Percentiles rank a stretch among this genome's conserved stretches.
These are phyloP conservation scores for Periconia macrospinosa DNA, from an alignment of 2,329 filamentous ascomycete species.

Conservation along the genomic window DNA sequence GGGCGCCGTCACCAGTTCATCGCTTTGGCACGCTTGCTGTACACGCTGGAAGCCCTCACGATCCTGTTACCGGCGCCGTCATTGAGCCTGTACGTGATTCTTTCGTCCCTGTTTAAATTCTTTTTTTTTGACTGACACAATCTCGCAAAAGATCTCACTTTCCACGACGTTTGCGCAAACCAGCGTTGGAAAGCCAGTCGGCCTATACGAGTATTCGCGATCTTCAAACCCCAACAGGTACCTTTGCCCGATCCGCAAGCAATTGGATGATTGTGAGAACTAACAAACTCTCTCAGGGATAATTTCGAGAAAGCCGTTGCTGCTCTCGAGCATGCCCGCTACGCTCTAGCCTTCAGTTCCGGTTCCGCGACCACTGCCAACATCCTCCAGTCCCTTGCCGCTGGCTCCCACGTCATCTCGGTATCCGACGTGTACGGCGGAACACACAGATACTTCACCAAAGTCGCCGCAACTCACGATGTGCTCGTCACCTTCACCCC, in stretches of 20 bases:
- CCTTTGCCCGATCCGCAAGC: neutral
- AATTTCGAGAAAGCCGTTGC: slow-evolving; percentile 94
- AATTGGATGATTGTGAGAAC: neutral
- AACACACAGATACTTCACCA: slow-evolving; percentile 98
- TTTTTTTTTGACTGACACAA: neutral
- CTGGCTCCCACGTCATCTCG: slow-evolving; percentile 91
- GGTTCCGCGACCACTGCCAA: slow-evolving; percentile 92
- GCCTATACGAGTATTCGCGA: slow-evolving; percentile 88
- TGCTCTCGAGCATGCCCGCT: slow-evolving; percentile 86
- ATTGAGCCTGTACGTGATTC: slow-evolving; percentile 70
- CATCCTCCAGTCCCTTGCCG: slow-evolving; percentile 88
- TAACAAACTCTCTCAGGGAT: slow-evolving; percentile 53
- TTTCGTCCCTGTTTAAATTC: neutral
- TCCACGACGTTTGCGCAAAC: slow-evolving; percentile 96
- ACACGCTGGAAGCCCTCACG: slow-evolving; percentile 88
- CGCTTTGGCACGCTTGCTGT: slow-evolving; percentile 92
- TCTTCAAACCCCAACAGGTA: slow-evolving; percentile 88
- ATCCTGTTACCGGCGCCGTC: slow-evolving; percentile 89
- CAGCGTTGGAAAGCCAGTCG: slow-evolving; percentile 82
- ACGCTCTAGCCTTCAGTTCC: slow-evolving; percentile 91
- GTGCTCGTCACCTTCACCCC: slow-evolving; percentile 94
- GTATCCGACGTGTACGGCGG: slow-evolving; percentile 98
- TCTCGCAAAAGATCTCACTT: slow-evolving; percentile 73
- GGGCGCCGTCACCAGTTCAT: slow-evolving; percentile 72
- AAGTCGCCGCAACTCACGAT: slow-evolving; percentile 92